Evolutionary conservation across 371 early-diverging fungal species (phyloP).

Genomic region (Dichotomocladium elegans): DNA sequence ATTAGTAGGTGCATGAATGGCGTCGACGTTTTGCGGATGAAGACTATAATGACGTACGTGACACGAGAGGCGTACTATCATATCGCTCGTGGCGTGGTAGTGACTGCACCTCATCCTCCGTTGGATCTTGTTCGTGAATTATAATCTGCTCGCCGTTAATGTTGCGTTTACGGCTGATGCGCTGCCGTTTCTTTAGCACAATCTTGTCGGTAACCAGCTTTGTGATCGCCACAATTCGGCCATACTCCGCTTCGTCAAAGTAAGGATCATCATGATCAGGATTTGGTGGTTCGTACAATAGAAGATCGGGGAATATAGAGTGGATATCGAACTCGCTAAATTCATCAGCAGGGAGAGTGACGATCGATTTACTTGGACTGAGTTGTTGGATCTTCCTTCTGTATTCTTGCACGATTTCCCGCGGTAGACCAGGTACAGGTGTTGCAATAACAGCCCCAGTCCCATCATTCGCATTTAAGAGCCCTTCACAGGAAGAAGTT

Average conservation of each 20-base stretch:
- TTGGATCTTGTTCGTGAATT: slow-evolving; percentile 24
- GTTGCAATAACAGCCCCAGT: background rate
- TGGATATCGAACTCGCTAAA: slow-evolving; percentile 26
- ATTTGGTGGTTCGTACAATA: slow-evolving; percentile 46
- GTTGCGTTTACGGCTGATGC: slow-evolving; percentile 39
- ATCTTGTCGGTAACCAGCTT: slow-evolving; percentile 40
- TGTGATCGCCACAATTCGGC: slow-evolving; percentile 34
- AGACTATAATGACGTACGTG: slow-evolving; percentile 32
- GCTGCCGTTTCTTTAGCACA: slow-evolving; percentile 32
- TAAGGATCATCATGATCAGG: slow-evolving; percentile 45
- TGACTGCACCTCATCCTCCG: slow-evolving; percentile 29
- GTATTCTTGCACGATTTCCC: slow-evolving; percentile 7
- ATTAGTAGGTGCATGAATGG: background rate
- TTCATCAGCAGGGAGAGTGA: slow-evolving; percentile 14
- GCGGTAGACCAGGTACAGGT: background rate
- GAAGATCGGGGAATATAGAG: slow-evolving; percentile 41
- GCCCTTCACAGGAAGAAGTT: no score
- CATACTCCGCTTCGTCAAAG: slow-evolving; percentile 39
- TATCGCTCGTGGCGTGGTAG: slow-evolving; percentile 28
- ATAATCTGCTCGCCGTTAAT: slow-evolving; percentile 25
- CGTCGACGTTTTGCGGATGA: background rate
- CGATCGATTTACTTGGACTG: slow-evolving; percentile 9
- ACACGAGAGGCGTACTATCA: slow-evolving; percentile 17
- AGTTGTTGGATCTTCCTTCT: slow-evolving; percentile 8
- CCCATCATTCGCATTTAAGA: background rate